Base-by-base conservation (phyloP, 331 rosid species). In the Phaseolus coccineus region DNA sequence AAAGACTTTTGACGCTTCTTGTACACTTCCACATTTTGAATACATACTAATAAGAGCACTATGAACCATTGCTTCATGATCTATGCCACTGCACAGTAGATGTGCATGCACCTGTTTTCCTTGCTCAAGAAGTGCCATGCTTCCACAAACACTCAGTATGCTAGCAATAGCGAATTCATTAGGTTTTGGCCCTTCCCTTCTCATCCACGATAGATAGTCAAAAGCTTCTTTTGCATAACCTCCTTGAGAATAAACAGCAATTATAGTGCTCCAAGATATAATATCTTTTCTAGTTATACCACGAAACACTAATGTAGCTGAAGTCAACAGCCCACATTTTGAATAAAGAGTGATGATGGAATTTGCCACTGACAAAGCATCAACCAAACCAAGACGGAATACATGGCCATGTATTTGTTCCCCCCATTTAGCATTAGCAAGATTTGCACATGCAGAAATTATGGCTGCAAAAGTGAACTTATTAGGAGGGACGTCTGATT, bases 221-320 rank as follows among this genome's bases (percentile, higher is more conserved):
- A 91, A 91, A 67, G 86, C 92, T 76, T 89, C 87, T 69, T 86
- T 82, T 12, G 88, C 97, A 55, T 82, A 84, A 79, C 97, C 91
- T 78, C 65, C 92, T 87, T 89, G 97, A 83, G 90, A 88, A 84
- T 88, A 89, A 24, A 90, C 90, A 2, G 87, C 87, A 82, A 88
- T 88, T 71, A 89, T 84, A 83, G 92, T 89, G 88, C 90, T 92
- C 97, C 97, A 92, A 65, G 97, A 87, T 81, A 92, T 79, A 80
- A 92, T 75, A 72, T 92, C 96, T 82, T 63, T 90, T 62, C 72
- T 70, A 69, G 59, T 58, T 88, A 92, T 81, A 72, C 78, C 85
- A 77, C 68, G 74, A 87, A 92, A 92, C 73, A 85, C 65, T 11
- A 30, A 5, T 3, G 94, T 91, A 87, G 93, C 90, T 46, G 86